Evolutionary conservation across 148 eudicot genomes (phyloP).

Genomic region (Camellia granthamiana): DNA sequence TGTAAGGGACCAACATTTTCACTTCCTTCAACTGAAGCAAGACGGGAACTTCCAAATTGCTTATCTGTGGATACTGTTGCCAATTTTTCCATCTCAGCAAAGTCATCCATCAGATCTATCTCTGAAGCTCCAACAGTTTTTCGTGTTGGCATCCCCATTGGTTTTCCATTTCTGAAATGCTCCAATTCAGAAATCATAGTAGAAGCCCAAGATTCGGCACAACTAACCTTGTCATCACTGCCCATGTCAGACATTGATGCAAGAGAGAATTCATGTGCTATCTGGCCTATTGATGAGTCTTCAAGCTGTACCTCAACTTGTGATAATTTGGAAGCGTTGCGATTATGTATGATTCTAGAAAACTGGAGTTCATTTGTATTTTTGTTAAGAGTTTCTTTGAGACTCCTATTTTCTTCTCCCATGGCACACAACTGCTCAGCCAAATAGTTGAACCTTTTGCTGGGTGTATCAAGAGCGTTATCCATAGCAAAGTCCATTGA

Average conservation of each 20-base stretch:
- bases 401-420: conserved; percentile 73
- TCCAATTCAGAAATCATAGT: conserved; percentile 56
- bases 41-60: conserved; percentile 33
- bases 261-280: conserved; percentile 37
- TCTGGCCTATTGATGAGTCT: conserved; percentile 32
- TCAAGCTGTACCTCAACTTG: conserved; percentile 49
- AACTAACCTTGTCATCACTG: conserved; percentile 72
- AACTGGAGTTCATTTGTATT: conserved; percentile 50
- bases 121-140: conserved; percentile 55
- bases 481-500: conserved; percentile 37
- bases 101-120: conserved; percentile 89
- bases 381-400: conserved; percentile 50
- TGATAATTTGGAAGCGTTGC: conserved; percentile 39
- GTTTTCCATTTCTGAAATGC: conserved; percentile 44
- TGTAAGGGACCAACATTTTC: conserved; percentile 8
- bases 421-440: conserved; percentile 44
- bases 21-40: conserved; percentile 21
- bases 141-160: conserved; percentile 33
- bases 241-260: conserved; percentile 63
- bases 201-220: conserved; percentile 66
- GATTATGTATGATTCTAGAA: conserved; percentile 37
- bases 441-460: conserved; percentile 44
- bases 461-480: conserved; percentile 39
- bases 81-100: conserved; percentile 92
- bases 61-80: conserved; percentile 64